Evolutionary conservation across 2,329 filamentous ascomycete genomes (phyloP).

Genomic region (Aspergillus texensis): DNA sequence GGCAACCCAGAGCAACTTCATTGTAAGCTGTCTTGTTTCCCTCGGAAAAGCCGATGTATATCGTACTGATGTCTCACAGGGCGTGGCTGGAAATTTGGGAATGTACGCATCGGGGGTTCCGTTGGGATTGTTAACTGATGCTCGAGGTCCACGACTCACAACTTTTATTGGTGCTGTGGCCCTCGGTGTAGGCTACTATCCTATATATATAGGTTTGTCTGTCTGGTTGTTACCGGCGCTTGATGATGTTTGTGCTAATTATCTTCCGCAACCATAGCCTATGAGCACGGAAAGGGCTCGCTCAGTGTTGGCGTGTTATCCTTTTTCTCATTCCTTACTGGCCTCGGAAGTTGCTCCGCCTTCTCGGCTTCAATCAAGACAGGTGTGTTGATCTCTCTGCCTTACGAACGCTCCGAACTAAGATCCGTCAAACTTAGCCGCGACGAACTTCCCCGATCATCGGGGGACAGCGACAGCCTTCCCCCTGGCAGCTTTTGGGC

Average conservation of each 20-base stretch:
- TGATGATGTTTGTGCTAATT: conserved; percentile 7
- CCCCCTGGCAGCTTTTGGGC: conserved; percentile 85
- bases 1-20: conserved; percentile 89
- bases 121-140: conserved; percentile 83
- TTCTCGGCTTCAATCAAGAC: conserved; percentile 86
- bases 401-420: neutral
- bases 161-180: conserved; percentile 73
- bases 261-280: conserved; percentile 56
- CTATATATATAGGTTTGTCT: conserved; percentile 64
- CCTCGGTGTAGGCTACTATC: conserved; percentile 81
- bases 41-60: conserved; percentile 16
- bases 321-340: conserved; percentile 82
- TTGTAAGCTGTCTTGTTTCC: conserved; percentile 57
- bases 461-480: conserved; percentile 93
- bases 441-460: conserved; percentile 87
- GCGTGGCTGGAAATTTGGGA: conserved; percentile 66
- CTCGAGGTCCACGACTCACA: conserved; percentile 75
- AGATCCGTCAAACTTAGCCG: conserved; percentile 56
- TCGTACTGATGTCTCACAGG: conserved; percentile 41
- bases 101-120: conserved; percentile 94
- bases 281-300: conserved; percentile 65
- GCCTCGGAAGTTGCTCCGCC: conserved; percentile 86
- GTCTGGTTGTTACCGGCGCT: neutral
- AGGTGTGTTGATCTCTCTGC: conserved; percentile 40
- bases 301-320: conserved; percentile 65